phyloP scores from a whole-genome alignment of 352 stramenopile genomes.

The Phytophthora sp. region DNA sequence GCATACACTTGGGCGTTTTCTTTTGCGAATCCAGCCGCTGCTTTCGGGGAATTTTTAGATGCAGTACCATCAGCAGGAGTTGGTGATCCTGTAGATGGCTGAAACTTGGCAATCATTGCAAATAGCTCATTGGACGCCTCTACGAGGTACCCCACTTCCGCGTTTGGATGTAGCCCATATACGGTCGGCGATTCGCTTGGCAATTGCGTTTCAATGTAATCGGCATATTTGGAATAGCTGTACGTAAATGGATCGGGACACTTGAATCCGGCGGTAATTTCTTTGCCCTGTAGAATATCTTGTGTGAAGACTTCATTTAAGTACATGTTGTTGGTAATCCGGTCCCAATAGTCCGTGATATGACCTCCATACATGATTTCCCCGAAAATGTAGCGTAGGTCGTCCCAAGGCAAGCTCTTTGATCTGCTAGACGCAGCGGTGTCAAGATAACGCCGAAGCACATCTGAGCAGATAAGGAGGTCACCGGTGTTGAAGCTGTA shows the following conservation, averaged over 20 bases:
- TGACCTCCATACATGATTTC: constrained; percentile 93
- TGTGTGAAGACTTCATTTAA: constrained; percentile 68
- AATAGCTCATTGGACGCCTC: constrained; percentile 88
- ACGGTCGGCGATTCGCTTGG: constrained; percentile 68
- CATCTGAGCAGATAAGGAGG: constrained; percentile 91
- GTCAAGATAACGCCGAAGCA: constrained; percentile 76
- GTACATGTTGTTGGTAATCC: constrained; percentile 85
- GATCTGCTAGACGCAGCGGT: constrained; percentile 29
- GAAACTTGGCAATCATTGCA: constrained; percentile 82
- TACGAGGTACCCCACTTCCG: constrained; percentile 80
- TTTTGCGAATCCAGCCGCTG: constrained; percentile 20
- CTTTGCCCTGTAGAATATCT: constrained; percentile 58
- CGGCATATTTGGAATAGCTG: constrained; percentile 95
- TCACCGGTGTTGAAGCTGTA: constrained; percentile 97
- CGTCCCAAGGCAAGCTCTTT: constrained; percentile 74
- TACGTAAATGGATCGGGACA: constrained; percentile 69
- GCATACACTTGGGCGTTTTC: constrained; percentile 45
- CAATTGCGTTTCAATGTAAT: constrained; percentile 76
- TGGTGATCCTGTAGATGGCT: constrained; percentile 79
- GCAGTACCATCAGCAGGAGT: constrained; percentile 29
- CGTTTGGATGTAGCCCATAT: constrained; percentile 83
- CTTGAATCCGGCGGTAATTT: constrained; percentile 76
- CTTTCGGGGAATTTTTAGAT: constrained; percentile 21
- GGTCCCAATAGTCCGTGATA: constrained; percentile 87
- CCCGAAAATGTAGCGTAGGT: constrained; percentile 91